Evolutionary conservation across 2,329 filamentous ascomycete genomes (phyloP), one percentile per base, ranked within the genome.

Genomic region (Beauveria caledonica): DNA sequence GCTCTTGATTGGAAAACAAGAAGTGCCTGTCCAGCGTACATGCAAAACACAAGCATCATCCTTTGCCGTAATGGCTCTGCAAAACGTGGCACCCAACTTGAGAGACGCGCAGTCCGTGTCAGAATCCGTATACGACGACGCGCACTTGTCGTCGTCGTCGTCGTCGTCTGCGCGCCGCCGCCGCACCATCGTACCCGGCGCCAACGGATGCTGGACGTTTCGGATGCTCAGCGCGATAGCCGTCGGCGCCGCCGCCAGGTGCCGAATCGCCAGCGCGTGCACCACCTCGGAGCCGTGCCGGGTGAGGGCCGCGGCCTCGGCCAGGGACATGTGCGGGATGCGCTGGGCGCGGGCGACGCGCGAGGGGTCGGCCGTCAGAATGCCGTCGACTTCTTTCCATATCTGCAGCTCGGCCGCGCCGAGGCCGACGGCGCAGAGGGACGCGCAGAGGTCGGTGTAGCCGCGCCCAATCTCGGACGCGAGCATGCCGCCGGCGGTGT

Each of bases 211-310:
- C 78, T 91, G 92, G 70, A 94, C 90, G 69, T 94, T 94, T 78
- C 93, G 93, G 76, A 94, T 93, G 64, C 90, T 87, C 68, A 94
- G 92, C 17, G 86, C 89, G 67, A 94, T 94, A 53, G 87, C 86
- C 1, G 85, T 84, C n/a, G 78, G 75, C 17, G 90, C 89, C 68
- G 90, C 88, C 71, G 93, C 92, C 64, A 88, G 85, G 75, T 97
- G 94, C 76, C 97, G 92, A 92, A 99, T 97, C 67, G 94, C 97
- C 71, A 97, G 88, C 65, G 96, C 93, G 72, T 99, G 94, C 67
- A 99, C 97, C 70, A 99, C 94, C 74, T 99, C 94, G 62, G 92
- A 92, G 63, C 90, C 90, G 71, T 93, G 93, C 69, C 92, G 93
- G 2, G 94, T 97, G 76, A 99, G 79, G 74, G 97, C 94, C 10